Base-by-base conservation (phyloP, 2,329 filamentous ascomycete genomes). In the Aspergillus puulaauensis region DNA sequence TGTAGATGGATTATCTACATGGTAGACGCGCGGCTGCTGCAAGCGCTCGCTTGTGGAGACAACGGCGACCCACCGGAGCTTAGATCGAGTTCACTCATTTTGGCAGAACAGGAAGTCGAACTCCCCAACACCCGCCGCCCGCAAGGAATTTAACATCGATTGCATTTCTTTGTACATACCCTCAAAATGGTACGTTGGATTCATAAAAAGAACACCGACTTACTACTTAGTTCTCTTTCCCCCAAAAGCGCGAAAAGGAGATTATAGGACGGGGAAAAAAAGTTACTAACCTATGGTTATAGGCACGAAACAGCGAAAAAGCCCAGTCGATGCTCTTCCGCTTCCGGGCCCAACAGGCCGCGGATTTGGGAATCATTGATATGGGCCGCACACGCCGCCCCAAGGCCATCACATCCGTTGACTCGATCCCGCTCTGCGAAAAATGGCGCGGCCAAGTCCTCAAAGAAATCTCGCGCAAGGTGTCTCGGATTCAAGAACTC, bases 321-420 rank as follows among this genome's bases (percentile, higher is more conserved):
- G 93, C 95, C 70, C 95, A 99, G 82, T 97, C 93, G 48, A 99
- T 99, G 93, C 93, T 99, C 77, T 99, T 97, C 82, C 93, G 95
- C 83, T 99, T 99, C 83, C 91, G 95, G 75, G 95, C 96, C 72
- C 90, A 93, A 68, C 95, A 98, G 85, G 93, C 93, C 65, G 91
- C 92, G 64, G 93, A 97, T 79, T 85, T 97, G 48, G 93, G 93
- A 71, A 97, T 98, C 76, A 90, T 99, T 77, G 93, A 98, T 80
- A 90, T 90, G 27, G 90, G 91, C 58, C 90, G 93, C 61, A 89
- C 91, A 8, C 90, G 93, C 11, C 91, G 95, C 2, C 95, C 95
- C 52, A 96, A 93, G 77, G 85, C 89, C 63, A 97, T 98, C 75
- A 96, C 91, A 46, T 87, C 91, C 67, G 87, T 97, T 66, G 88